Percentiles rank a stretch among this genome's conserved stretches.
Evolutionary conservation across 73 alveolate genomes (phyloP).

Genomic region (Symbiodinium natans): DNA sequence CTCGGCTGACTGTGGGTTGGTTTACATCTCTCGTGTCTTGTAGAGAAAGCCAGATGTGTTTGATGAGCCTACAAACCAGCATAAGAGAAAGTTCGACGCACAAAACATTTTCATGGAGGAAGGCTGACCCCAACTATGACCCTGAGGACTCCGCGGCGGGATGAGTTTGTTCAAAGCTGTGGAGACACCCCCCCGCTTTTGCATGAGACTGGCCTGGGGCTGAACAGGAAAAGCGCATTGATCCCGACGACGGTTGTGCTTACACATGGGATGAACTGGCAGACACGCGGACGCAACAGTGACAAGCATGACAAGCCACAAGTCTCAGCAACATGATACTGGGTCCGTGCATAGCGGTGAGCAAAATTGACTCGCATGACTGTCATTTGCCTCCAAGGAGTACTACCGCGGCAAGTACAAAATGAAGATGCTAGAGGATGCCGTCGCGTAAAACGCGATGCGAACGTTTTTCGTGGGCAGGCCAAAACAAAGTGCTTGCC

Average conservation of each 20-base stretch:
- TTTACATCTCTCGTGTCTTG: no score
- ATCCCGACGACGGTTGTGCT: conserved; percentile 55
- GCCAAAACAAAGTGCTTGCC: neutral
- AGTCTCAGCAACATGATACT: neutral
- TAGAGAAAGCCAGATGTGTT: no score
- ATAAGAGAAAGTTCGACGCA: no score
- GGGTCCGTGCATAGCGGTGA: neutral
- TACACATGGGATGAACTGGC: conserved; percentile 71
- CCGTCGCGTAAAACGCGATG: neutral
- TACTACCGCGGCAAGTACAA: conserved; percentile 74
- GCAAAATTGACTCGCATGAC: neutral
- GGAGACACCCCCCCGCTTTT: neutral
- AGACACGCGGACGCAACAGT: neutral
- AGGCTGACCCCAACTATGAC: neutral
- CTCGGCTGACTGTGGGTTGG: neutral
- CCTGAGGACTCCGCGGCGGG: neutral
- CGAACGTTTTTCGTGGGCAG: neutral
- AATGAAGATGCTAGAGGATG: conserved; percentile 37
- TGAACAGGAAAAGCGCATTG: conserved; percentile 55
- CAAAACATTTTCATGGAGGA: neutral
- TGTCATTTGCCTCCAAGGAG: neutral
- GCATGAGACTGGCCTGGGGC: neutral
- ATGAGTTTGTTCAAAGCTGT: neutral
- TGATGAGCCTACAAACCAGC: no score
- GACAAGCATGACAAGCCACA: neutral